phyloP scores from a whole-genome alignment of 768 basidiomycete species.

The Suillus plorans region DNA sequence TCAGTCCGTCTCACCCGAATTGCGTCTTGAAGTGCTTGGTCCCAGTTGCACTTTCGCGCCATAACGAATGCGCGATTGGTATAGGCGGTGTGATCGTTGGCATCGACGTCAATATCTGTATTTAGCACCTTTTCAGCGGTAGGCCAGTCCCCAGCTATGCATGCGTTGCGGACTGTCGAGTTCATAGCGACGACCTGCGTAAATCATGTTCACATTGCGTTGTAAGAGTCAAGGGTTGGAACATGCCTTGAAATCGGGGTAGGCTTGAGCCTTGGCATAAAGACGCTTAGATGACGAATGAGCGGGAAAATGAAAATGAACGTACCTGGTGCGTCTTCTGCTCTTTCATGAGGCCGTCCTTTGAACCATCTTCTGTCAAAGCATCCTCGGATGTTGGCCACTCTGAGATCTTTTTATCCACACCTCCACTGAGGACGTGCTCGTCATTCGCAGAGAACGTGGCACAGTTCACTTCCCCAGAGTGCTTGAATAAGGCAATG shows the following conservation, averaged over 20 bases:
- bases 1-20: too few relatives aligned
- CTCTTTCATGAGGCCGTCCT: too few relatives aligned
- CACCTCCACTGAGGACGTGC: too few relatives aligned
- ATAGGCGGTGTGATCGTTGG: neutral
- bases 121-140: neutral
- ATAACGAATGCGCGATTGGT: neutral
- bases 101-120: accelerated
- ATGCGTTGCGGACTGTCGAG: neutral
- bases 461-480: too few relatives aligned
- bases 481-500: too few relatives aligned
- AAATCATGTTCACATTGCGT: neutral
- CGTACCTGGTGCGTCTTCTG: too few relatives aligned
- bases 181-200: neutral
- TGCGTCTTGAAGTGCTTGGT: neutral
- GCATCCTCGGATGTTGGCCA: too few relatives aligned
- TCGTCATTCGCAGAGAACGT: too few relatives aligned
- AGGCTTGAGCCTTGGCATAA: neutral
- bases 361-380: too few relatives aligned
- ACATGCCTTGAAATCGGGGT: neutral
- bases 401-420: too few relatives aligned
- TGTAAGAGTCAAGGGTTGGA: too few relatives aligned
- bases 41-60: neutral
- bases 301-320: too few relatives aligned
- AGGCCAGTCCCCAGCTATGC: neutral
- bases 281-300: neutral